phyloP scores from a whole-genome alignment of 371 early-diverging fungal species.

The Rhizopus arrhizus region DNA sequence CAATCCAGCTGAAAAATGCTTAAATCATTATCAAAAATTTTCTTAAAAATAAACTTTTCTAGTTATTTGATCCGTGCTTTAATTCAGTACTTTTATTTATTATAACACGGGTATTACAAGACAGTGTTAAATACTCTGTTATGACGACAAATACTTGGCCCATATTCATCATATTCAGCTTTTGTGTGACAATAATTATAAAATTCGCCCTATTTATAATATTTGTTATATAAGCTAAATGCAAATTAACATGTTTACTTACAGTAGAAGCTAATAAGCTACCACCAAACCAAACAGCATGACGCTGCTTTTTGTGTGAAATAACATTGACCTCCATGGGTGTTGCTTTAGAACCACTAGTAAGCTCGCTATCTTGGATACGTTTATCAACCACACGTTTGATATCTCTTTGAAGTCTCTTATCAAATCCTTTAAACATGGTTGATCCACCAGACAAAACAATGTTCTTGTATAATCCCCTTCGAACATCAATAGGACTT shows the following conservation, averaged over 20 bases:
- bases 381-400: constrained; percentile 87
- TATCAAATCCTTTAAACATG: constrained; percentile 96
- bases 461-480: constrained; percentile 97
- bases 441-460: constrained; percentile 98
- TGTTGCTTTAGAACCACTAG: constrained; percentile 68
- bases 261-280: constrained; percentile 91
- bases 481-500: constrained; percentile 95
- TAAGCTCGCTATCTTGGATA: constrained; percentile 69
- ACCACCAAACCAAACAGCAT: constrained; percentile 98
- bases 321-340: constrained; percentile 96
- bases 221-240: neutral
- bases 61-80: too few species aligned
- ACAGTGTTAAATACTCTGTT: constrained; percentile 86
- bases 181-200: constrained; percentile 94
- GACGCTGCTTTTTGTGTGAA: constrained; percentile 96
- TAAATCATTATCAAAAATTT: too few species aligned
- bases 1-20: too few species aligned
- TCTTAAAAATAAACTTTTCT: too few species aligned
- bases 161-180: constrained; percentile 97
- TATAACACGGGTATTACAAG: constrained; percentile 28
- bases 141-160: constrained; percentile 93
- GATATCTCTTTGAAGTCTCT: constrained; percentile 93
- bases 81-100: neutral
- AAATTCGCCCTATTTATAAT: constrained; percentile 74
- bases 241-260: constrained; percentile 27